Conservation (phyloP, 2,329 filamentous ascomycete genomes). For the Hymenoscyphus infarciens region DNA sequence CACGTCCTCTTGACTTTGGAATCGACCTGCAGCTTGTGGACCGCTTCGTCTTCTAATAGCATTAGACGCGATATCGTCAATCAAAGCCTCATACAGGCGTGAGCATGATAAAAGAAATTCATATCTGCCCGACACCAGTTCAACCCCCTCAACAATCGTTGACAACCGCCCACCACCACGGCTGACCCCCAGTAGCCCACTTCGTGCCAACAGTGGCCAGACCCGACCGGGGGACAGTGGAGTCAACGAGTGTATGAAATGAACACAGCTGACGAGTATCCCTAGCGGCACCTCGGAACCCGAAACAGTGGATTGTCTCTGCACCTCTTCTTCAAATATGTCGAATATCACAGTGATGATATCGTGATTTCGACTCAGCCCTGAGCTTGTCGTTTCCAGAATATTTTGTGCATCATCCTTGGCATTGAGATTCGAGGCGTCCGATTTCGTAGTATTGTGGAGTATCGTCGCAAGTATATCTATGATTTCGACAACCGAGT, state of each 20-base stretch:
- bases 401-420: conserved; percentile 40
- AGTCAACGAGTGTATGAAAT: conserved; percentile 73
- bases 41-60: conserved; percentile 62
- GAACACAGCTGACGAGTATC: conserved; percentile 66
- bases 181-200: conserved; percentile 72
- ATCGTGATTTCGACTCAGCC: conserved; percentile 57
- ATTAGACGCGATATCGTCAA: conserved; percentile 71
- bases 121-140: conserved; percentile 73
- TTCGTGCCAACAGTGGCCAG: conserved; percentile 85
- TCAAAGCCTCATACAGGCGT: conserved; percentile 67
- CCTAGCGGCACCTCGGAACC: conserved; percentile 49
- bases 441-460: conserved; percentile 35
- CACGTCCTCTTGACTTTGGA: conserved; percentile 47
- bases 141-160: conserved; percentile 75
- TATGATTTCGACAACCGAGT: conserved; percentile 70
- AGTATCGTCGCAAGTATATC: conserved; percentile 70
- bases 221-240: conserved; percentile 74
- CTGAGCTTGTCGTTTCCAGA: conserved; percentile 56
- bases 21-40: conserved; percentile 46
- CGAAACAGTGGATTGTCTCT: conserved; percentile 42
- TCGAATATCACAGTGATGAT: conserved; percentile 79
- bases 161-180: conserved; percentile 73
- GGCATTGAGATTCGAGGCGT: conserved; percentile 38
- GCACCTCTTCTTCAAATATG: conserved; percentile 70
- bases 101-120: conserved; percentile 73